Evolutionary conservation across 495 filamentous ascomycete genomes (phyloP).

Genomic region (Bathelium albidoporum): DNA sequence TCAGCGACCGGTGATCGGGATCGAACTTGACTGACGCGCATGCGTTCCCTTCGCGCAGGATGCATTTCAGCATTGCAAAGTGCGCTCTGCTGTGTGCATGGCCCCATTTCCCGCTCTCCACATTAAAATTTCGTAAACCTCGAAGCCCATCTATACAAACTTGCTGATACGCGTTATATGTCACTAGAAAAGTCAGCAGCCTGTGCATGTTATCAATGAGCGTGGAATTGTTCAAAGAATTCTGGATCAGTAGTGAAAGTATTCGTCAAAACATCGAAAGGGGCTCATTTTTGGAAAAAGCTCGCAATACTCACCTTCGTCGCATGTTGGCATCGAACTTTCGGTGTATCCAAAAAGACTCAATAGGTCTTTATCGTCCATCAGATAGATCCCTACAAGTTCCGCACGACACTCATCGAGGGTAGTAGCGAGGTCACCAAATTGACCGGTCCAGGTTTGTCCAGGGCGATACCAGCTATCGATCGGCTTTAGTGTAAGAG

Average conservation of each 20-base stretch:
- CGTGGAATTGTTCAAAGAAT: neutral
- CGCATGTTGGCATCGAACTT: conserved; percentile 26
- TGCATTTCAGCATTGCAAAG: conserved; percentile 34
- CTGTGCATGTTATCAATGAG: neutral
- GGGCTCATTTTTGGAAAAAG: neutral
- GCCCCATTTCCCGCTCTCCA: conserved; percentile 35
- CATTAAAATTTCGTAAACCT: conserved; percentile 36
- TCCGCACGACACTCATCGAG: conserved; percentile 43
- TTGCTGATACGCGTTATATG: conserved; percentile 37
- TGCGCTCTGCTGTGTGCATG: conserved; percentile 39
- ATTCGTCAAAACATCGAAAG: neutral
- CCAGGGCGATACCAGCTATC: conserved; percentile 38
- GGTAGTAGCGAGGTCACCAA: conserved; percentile 35
- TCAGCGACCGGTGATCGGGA: conserved; percentile 13
- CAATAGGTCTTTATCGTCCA: conserved; percentile 34
- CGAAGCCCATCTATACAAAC: conserved; percentile 37
- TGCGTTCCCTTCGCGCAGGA: conserved; percentile 29
- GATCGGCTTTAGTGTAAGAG: conserved; percentile 35
- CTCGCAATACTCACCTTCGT: conserved; percentile 22
- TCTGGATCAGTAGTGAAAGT: neutral
- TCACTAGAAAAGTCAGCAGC: conserved; percentile 22
- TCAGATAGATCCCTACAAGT: conserved; percentile 35
- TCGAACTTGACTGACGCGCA: conserved; percentile 26
- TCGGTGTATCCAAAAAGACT: conserved; percentile 34
- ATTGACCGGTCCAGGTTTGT: conserved; percentile 39